Evolutionary conservation across 495 filamentous ascomycete species (phyloP), one percentile per base, ranked within the genome.

Genomic region (Penicillium crystallinum): DNA sequence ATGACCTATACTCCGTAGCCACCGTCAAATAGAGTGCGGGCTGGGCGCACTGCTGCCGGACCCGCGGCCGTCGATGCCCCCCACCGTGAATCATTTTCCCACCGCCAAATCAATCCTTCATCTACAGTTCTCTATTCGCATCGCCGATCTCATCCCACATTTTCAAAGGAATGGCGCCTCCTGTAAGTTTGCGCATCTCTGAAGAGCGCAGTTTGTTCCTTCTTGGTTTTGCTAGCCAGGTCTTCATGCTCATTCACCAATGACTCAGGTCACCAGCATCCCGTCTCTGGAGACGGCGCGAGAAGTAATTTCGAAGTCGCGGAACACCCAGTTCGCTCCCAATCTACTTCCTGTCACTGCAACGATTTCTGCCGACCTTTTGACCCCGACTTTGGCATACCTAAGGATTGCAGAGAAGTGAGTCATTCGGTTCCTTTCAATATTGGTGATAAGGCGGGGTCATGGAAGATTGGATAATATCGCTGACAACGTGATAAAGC

Each of bases 351-450:
- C 93, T 0, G 61, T 98, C 38, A 92, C 86, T 65, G 84, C 89
- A 33, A 85, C 91, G 35, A 88, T 97, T 44, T 80, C 91, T 2
- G 90, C 90, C 57, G 95, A 96, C 67, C 83, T 96, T 30, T 76
- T 97, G 62, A 98, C 92, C 7, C 93, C 93, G 9, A 90, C 89
- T 15, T 77, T 86, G 38, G 93, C 92, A 58, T 98, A 97, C 65
- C 74, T 97, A 43, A 97, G 95, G 69, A 76, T 97, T 57, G 76
- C 86, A 58, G 77, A 82, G 60, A 82, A 88, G 81, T 87, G 66
- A 77, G 80, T 82, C 55, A 61, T 37, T 15, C 18, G 36, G 7
- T 18, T 17, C 10, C n/a, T 35, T 53, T 6, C 49, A 35, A 31
- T 49, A 29, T 43, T 17, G 43, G 35, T 54, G 40, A 54, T 23